Conservation (phyloP, 139 green algal species). For the Dunaliella primolecta region DNA sequence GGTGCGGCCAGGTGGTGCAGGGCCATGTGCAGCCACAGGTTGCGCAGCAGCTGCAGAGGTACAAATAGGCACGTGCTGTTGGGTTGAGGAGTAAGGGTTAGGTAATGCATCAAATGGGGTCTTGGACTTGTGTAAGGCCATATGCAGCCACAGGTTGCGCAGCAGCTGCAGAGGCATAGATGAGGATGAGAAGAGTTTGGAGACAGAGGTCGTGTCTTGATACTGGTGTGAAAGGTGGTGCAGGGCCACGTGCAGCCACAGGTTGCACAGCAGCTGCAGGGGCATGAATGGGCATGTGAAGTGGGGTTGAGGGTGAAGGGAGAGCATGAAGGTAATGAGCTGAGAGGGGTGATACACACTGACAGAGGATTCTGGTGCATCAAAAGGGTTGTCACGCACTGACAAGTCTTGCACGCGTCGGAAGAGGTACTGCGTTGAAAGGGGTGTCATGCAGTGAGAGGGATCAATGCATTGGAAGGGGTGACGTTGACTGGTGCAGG, state of each 20-base stretch:
- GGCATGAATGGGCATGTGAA: background rate
- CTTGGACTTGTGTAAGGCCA: background rate
- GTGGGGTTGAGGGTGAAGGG: background rate
- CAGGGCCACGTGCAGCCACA: background rate
- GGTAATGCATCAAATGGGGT: background rate
- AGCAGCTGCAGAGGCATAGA: background rate
- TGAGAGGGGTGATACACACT: too few relatives aligned
- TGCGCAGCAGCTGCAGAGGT: slow-evolving; percentile 57
- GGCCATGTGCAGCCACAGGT: slow-evolving; percentile 67
- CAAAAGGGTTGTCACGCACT: too few relatives aligned
- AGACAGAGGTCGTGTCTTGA: background rate
- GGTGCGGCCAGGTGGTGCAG: slow-evolving; percentile 32
- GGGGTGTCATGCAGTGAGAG: too few relatives aligned
- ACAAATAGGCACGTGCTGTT: too few relatives aligned
- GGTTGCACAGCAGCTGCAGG: background rate
- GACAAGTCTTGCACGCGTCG: too few relatives aligned
- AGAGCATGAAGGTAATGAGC: background rate
- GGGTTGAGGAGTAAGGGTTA: background rate
- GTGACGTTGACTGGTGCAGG: too few relatives aligned
- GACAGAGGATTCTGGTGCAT: too few relatives aligned
- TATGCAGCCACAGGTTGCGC: background rate
- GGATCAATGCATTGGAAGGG: too few relatives aligned
- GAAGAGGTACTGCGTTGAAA: too few relatives aligned
- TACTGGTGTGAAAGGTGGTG: background rate
- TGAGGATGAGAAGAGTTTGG: background rate